Percentiles rank a stretch among this genome's conserved stretches.
Evolutionary conservation across 2,329 filamentous ascomycete genomes (phyloP).

Genomic region (Hypoxylon sp.): DNA sequence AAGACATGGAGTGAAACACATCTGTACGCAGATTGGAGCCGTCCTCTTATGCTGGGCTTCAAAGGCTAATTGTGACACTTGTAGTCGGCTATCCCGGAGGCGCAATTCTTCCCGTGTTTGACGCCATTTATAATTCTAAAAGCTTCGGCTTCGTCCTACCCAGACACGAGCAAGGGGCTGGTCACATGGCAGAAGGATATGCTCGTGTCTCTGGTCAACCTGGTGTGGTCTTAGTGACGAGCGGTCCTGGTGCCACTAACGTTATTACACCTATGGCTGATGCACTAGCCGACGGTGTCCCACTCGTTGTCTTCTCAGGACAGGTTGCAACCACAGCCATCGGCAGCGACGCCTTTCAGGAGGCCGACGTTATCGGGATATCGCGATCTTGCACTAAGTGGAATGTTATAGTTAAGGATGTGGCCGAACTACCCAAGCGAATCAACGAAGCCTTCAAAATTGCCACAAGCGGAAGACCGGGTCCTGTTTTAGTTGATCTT

Average conservation of each 20-base stretch:
- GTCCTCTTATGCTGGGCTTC: background rate
- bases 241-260: constrained; percentile 95
- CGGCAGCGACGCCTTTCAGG: constrained; percentile 96
- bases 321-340: constrained; percentile 93
- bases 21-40: constrained; percentile 76
- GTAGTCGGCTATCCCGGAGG: constrained; percentile 91
- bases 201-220: constrained; percentile 93
- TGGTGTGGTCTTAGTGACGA: constrained; percentile 96
- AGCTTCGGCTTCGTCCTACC: constrained; percentile 97
- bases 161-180: constrained; percentile 96
- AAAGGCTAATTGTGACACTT: constrained; percentile 44
- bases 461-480: constrained; percentile 92
- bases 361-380: constrained; percentile 94
- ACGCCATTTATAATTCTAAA: constrained; percentile 98
- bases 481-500: constrained; percentile 94
- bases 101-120: constrained; percentile 97
- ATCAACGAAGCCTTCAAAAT: constrained; percentile 99
- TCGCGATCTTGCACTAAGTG: constrained; percentile 97
- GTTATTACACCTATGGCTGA: constrained; percentile 97
- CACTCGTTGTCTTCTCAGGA: constrained; percentile 94
- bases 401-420: constrained; percentile 98
- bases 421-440: constrained; percentile 90
- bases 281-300: constrained; percentile 93
- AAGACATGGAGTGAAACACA: constrained; percentile 89
- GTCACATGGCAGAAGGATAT: constrained; percentile 98